These are phyloP conservation scores for Raffaelea deltoideospora DNA, from an alignment of 2,329 filamentous ascomycete genomes.

Conservation along the genomic window DNA sequence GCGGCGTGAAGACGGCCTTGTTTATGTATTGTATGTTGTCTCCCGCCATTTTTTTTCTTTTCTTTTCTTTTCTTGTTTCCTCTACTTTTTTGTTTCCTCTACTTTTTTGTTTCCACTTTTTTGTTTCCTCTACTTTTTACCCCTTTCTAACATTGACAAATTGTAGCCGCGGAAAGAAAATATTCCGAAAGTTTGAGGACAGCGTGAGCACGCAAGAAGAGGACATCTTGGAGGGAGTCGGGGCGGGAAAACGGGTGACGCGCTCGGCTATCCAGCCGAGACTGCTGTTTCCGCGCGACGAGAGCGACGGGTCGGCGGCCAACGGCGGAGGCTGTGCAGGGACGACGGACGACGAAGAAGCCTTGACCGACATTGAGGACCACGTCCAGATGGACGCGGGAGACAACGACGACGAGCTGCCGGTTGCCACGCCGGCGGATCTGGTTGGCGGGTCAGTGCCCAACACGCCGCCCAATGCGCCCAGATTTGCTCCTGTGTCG, in stretches of 20 bases:
- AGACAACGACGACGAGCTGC: constrained; percentile 20
- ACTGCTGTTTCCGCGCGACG: constrained; percentile 48
- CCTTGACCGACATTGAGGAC: constrained; percentile 44
- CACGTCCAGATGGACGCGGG: constrained; percentile 38
- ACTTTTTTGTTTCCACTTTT: constrained; percentile 35
- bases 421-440: constrained; percentile 25
- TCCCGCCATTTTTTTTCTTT: constrained; percentile 43
- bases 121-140: constrained; percentile 47
- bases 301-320: constrained; percentile 23
- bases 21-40: constrained; percentile 60
- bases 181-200: constrained; percentile 53
- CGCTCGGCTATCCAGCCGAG: constrained; percentile 58
- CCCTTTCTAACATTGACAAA: too few relatives aligned
- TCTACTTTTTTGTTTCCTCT: constrained; percentile 68
- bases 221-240: constrained; percentile 15
- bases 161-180: constrained; percentile 67
- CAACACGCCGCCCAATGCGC: constrained; percentile 35
- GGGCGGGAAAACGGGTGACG: constrained; percentile 29
- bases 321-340: constrained; percentile 16
- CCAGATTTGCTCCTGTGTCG: constrained; percentile 38
- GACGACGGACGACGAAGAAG: constrained; percentile 40
- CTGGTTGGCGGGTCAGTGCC: constrained; percentile 19
- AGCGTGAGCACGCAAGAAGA: constrained; percentile 9
- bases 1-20: constrained; percentile 53
- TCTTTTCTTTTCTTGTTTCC: constrained; percentile 54